These are phyloP conservation scores for Carex scoparia DNA, from an alignment of 176 grass and related monocot species.

Conservation along the genomic window DNA sequence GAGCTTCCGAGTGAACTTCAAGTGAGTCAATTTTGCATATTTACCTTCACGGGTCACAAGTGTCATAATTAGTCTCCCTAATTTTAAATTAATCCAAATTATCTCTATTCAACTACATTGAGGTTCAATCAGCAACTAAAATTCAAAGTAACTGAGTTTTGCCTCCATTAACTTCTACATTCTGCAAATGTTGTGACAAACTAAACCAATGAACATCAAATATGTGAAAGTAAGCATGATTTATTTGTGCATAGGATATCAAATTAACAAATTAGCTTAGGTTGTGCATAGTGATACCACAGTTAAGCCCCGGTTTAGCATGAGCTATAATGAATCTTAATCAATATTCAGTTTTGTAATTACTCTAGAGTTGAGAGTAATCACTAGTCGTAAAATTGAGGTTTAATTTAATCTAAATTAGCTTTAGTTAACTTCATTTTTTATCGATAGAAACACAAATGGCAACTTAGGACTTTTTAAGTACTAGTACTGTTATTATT, in stretches of 20 bases:
- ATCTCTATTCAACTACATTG: neutral
- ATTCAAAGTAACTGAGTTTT: neutral
- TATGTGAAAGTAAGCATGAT: neutral
- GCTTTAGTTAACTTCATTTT: neutral
- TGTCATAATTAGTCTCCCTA: neutral
- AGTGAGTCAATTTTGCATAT: slow-evolving; percentile 38
- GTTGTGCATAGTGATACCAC: neutral
- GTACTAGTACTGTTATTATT: neutral
- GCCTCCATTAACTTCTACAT: neutral
- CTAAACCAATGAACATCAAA: neutral
- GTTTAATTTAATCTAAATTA: neutral
- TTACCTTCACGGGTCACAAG: neutral
- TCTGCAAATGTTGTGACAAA: neutral
- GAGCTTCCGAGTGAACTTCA: slow-evolving; percentile 82
- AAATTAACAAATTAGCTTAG: neutral
- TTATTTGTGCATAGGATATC: neutral
- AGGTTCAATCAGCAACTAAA: neutral
- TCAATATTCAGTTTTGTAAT: neutral
- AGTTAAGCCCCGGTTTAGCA: neutral
- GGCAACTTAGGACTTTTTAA: neutral
- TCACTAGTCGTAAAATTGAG: neutral
- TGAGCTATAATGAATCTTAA: neutral
- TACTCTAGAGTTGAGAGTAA: neutral
- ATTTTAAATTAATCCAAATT: neutral
- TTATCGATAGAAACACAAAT: neutral